Conservation (phyloP, 305 asterid genomes). For the Stenogyne calaminthoides region DNA sequence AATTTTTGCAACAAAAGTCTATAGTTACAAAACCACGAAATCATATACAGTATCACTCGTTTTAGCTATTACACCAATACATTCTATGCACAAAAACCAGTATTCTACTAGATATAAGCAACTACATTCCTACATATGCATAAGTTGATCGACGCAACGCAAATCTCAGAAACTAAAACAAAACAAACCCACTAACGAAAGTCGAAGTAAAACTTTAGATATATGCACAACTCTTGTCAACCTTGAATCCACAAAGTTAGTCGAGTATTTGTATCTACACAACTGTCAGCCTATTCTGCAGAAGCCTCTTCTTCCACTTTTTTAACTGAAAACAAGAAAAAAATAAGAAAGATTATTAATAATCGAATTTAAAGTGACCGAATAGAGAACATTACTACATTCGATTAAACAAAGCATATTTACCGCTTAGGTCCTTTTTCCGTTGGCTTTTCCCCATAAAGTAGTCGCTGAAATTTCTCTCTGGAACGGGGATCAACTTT, state of each 20-base stretch:
- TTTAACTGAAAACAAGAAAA: slow-evolving; percentile 25
- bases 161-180: slow-evolving; percentile 7
- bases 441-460: slow-evolving; percentile 32
- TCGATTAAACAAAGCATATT: neutral
- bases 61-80: neutral
- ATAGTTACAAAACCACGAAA: no score
- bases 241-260: slow-evolving; percentile 24
- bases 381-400: no score
- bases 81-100: neutral
- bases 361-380: no score
- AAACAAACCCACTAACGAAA: neutral
- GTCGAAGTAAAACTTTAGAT: neutral
- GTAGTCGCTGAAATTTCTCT: slow-evolving; percentile 53
- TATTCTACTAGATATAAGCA: neutral
- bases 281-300: slow-evolving; percentile 25
- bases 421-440: slow-evolving; percentile 34
- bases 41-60: no score
- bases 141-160: neutral
- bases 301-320: slow-evolving; percentile 28
- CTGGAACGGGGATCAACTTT: slow-evolving; percentile 82
- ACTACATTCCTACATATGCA: neutral
- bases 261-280: slow-evolving; percentile 22
- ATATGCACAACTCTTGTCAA: neutral
- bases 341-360: neutral
- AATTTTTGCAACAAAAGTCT: no score